Percentiles rank a stretch among this genome's conserved stretches.
phyloP scores from a whole-genome alignment of 2,329 filamentous ascomycete species.

The Aspergillus japonicus region DNA sequence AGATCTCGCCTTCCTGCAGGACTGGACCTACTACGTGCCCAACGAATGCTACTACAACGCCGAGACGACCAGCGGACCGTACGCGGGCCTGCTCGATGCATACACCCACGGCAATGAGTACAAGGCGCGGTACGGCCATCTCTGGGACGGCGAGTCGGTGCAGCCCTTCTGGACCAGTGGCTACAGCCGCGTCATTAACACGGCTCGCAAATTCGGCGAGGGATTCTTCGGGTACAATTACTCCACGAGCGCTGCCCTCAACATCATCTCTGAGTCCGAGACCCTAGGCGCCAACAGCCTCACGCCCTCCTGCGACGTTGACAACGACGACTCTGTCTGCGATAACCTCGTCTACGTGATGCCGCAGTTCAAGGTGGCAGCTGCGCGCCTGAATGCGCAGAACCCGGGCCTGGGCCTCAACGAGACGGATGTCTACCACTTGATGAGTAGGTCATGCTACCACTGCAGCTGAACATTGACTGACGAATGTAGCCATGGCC shows the following conservation, averaged over 20 bases:
- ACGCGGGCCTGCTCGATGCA: slow-evolving; percentile 17
- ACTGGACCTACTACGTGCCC: slow-evolving; percentile 24
- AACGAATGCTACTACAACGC: slow-evolving; percentile 16
- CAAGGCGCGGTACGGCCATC: slow-evolving; percentile 21
- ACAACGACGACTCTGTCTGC: slow-evolving; percentile 11
- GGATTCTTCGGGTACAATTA: slow-evolving; percentile 26
- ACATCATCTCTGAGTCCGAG: slow-evolving; percentile 23
- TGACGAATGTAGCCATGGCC: slow-evolving; percentile 15
- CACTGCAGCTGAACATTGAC: background rate
- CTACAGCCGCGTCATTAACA: slow-evolving; percentile 22
- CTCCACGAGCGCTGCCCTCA: slow-evolving; percentile 21
- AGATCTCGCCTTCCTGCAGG: slow-evolving; percentile 22
- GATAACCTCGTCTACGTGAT: slow-evolving; percentile 8
- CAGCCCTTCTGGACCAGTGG: slow-evolving; percentile 22
- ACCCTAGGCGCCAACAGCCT: slow-evolving; percentile 21
- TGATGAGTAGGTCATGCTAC: slow-evolving; percentile 20
- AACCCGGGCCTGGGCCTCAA: slow-evolving; percentile 21
- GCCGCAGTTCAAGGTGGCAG: slow-evolving; percentile 20
- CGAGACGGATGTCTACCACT: slow-evolving; percentile 18
- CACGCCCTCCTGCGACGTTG: slow-evolving; percentile 19
- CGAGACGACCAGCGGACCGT: slow-evolving; percentile 21
- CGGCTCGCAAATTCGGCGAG: slow-evolving; percentile 25
- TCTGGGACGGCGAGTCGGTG: slow-evolving; percentile 18
- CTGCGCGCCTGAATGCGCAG: slow-evolving; percentile 21
- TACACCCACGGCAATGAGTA: slow-evolving; percentile 20